phyloP scores from a whole-genome alignment of 768 basidiomycete genomes.

The Hypholoma sublateritium region DNA sequence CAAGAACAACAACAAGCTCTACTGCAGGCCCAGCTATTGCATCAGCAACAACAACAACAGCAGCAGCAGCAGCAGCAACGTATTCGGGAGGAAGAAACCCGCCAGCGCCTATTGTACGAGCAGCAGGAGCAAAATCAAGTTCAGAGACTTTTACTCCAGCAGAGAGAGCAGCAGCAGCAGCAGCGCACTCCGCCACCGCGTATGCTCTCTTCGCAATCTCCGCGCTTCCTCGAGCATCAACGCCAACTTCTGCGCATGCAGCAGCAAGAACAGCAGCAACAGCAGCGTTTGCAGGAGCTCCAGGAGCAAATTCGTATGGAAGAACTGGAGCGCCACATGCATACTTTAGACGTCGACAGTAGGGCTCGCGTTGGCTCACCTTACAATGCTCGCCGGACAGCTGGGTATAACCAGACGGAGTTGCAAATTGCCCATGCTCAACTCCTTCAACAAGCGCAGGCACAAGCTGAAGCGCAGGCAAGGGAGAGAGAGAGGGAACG shows the following conservation, averaged over 20 bases:
- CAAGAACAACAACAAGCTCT: conserved; percentile 29
- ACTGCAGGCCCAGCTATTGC: conserved; percentile 16
- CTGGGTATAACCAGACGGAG: conserved; percentile 48
- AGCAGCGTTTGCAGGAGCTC: conserved; percentile 57
- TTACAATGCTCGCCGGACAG: conserved; percentile 25
- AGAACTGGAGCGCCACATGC: conserved; percentile 64
- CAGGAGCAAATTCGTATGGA: conserved; percentile 67
- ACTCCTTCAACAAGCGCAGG: conserved; percentile 29
- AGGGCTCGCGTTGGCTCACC: conserved; percentile 16
- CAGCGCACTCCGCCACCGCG: conserved; percentile 69
- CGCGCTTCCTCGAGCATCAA: conserved; percentile 76
- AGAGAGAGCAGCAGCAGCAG: conserved; percentile 51
- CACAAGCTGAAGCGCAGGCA: conserved; percentile 3
- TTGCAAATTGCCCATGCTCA: conserved; percentile 40
- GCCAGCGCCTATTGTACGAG: conserved; percentile 40
- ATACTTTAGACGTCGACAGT: conserved; percentile 38
- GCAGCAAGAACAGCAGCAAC: conserved; percentile 53
- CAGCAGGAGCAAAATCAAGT: conserved; percentile 50
- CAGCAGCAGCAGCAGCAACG: conserved; percentile 35
- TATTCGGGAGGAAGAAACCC: conserved; percentile 40
- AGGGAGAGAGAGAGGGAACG: conserved; percentile 11
- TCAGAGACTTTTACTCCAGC: conserved; percentile 46
- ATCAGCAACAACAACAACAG: conserved; percentile 31
- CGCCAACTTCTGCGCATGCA: conserved; percentile 69
- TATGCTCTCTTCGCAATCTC: conserved; percentile 74